These are phyloP conservation scores for Clausena lansium DNA, from an alignment of 345 rosid species.

Conservation along the genomic window DNA sequence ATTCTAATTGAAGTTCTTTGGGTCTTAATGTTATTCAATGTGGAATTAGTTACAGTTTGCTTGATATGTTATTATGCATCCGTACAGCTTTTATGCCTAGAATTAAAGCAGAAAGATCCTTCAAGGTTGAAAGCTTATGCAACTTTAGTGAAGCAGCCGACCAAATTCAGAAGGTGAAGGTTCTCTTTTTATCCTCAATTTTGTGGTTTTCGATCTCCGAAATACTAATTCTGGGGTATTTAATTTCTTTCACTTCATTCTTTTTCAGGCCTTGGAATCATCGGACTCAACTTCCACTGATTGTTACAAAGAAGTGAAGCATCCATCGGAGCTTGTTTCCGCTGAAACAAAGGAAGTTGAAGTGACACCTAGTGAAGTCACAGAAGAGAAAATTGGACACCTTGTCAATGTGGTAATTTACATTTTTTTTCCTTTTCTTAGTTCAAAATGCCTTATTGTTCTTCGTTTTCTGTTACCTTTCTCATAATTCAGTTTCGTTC, in stretches of 20 bases:
- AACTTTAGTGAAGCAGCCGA: conserved; percentile 77
- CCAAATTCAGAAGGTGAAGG: conserved; percentile 49
- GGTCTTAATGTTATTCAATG: neutral
- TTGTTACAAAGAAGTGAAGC: conserved; percentile 21
- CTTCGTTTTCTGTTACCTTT: conserved; percentile 1
- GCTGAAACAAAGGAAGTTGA: conserved; percentile 25
- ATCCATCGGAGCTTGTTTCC: conserved; percentile 16
- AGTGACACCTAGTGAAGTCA: conserved; percentile 11
- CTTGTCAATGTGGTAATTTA: conserved; percentile 25
- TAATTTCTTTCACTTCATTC: neutral
- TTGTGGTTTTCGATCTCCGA: neutral
- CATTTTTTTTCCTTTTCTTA: neutral
- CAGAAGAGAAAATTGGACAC: conserved; percentile 17
- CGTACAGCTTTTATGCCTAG: conserved; percentile 79
- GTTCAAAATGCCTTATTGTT: neutral
- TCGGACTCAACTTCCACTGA: conserved; percentile 26
- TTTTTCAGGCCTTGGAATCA: conserved; percentile 42
- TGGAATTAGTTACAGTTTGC: neutral
- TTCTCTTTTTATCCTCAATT: neutral
- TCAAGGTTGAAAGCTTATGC: conserved; percentile 66
- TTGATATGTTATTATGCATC: neutral
- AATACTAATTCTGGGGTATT: neutral
- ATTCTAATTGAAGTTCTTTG: neutral
- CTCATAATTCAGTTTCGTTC: conserved; percentile 16
- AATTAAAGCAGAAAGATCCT: conserved; percentile 72